Evolutionary conservation across 2,329 filamentous ascomycete species (phyloP).

Genomic region (Alternaria sp.): DNA sequence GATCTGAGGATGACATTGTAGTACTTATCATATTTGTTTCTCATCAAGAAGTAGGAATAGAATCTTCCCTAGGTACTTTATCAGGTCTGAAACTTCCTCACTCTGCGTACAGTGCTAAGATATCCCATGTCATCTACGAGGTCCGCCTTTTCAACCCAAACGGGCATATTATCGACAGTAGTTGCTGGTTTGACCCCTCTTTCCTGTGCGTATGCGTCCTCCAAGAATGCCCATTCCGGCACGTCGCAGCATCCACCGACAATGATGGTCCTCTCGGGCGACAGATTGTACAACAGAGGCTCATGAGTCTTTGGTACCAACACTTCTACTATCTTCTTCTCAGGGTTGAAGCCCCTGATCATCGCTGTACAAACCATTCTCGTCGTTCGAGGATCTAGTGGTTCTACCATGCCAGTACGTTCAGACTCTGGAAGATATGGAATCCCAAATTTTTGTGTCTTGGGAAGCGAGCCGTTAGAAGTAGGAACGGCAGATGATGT

Average conservation of each 20-base stretch:
- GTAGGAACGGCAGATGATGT: constrained; percentile 55
- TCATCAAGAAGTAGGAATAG: background rate
- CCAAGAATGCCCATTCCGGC: constrained; percentile 48
- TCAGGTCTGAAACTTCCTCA: constrained; percentile 41
- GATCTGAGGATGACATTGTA: background rate
- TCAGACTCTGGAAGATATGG: constrained; percentile 67
- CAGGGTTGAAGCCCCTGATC: constrained; percentile 72
- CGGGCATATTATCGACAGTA: background rate
- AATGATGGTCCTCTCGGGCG: constrained; percentile 42
- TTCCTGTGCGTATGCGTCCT: constrained; percentile 34
- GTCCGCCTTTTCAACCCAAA: constrained; percentile 34
- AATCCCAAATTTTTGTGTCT: constrained; percentile 62
- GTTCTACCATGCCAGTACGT: constrained; percentile 53
- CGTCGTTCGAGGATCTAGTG: constrained; percentile 68
- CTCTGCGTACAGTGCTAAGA: constrained; percentile 38
- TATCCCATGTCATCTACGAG: constrained; percentile 42
- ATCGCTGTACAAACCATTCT: constrained; percentile 71
- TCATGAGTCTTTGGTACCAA: constrained; percentile 66
- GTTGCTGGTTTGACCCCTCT: background rate
- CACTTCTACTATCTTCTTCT: constrained; percentile 66
- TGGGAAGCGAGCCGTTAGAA: constrained; percentile 43
- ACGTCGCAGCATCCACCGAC: constrained; percentile 44
- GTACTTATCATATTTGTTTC: background rate
- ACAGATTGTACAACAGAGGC: constrained; percentile 26
- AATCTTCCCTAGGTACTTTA: background rate